Evolutionary conservation across 2,329 filamentous ascomycete species (phyloP), one percentile per base, ranked within the genome.

Genomic region (Botrytis pseudocinerea): DNA sequence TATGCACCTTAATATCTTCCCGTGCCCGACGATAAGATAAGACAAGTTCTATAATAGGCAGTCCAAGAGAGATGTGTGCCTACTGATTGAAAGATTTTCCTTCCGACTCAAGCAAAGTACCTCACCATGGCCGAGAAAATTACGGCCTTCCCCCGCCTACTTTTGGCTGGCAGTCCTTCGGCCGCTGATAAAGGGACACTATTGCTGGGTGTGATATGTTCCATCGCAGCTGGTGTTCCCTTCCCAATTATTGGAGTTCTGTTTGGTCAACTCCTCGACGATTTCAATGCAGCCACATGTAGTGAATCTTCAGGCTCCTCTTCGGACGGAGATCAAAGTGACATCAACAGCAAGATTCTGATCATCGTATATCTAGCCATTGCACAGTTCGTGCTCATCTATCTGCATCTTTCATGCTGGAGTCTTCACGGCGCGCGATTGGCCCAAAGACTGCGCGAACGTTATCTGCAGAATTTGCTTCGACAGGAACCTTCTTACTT

Each of bases 191-290:
- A 80, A 64, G 51, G 75, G 28, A 77, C 82, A 25, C 78, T 85
- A 59, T 72, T 82, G 68, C 77, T 81, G 63, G 85, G 85, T 72
- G n/a, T 38, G n/a, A 69, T 69, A 57, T 69, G 65, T 69, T 69
- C 65, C 65, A 86, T 87, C 51, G 87, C 84, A 35, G 85, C 88
- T 25, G 89, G 89, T 70, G 84, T 89, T 4, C 89, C 89, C 0
- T 90, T 91, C 75, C 89, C 89, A 20, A 81, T 91, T 25, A 86
- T 91, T 77, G 89, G 87, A 73, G 88, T 91, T 75, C 82, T 91
- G 65, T 91, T 91, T 76, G 89, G 90, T 75, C 83, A 91, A 79
- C 85, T 91, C 16, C 83, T 91, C 74, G 88, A 91, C 77, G 84
- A 90, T 75, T 84, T 91, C 78, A 90, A 90, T 78, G 80, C 82